phyloP scores from a whole-genome alignment of 192 early-diverging fungal genomes.

The Phycomyces nitens region DNA sequence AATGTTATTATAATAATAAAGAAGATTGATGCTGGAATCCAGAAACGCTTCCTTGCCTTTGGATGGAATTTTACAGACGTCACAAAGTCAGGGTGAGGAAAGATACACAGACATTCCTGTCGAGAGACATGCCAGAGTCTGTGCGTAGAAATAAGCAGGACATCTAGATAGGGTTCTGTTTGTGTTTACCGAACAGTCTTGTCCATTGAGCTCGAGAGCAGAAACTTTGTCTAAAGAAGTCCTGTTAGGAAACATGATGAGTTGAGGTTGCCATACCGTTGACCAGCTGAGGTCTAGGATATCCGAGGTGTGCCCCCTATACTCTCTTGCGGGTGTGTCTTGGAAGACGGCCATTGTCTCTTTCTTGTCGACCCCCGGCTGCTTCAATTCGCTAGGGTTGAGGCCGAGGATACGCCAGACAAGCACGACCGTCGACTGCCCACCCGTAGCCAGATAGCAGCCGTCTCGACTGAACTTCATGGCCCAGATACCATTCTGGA shows the following conservation, averaged over 20 bases:
- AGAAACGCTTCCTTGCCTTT: conserved; percentile 20
- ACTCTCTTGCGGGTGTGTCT: conserved; percentile 66
- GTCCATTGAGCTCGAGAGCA: conserved; percentile 79
- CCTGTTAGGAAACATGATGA: conserved; percentile 33
- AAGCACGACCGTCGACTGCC: conserved; percentile 64
- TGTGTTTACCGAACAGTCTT: conserved; percentile 60
- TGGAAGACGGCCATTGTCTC: conserved; percentile 44
- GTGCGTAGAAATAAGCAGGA: not conserved
- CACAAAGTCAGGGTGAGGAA: conserved; percentile 75
- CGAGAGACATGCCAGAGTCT: conserved; percentile 77
- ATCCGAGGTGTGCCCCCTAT: conserved; percentile 65
- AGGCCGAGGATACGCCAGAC: conserved; percentile 49
- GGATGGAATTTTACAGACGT: conserved; percentile 80
- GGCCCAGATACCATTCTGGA: conserved; percentile 57
- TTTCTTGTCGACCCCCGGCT: conserved; percentile 4
- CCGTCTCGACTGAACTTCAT: conserved; percentile 75
- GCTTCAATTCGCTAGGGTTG: not conserved
- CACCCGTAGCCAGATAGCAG: conserved; percentile 68
- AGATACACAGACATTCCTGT: conserved; percentile 71
- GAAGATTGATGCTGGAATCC: not conserved
- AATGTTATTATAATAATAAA: not conserved
- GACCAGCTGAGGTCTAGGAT: conserved; percentile 70
- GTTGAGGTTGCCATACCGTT: too few species aligned
- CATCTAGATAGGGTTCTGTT: too few species aligned
- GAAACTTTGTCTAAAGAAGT: conserved; percentile 61